A percentile compares a stretch with the other conserved stretches of the same genome.
These are phyloP conservation scores for Phytophthora rubi DNA, from an alignment of 352 stramenopile genomes.

Conservation along the genomic window DNA sequence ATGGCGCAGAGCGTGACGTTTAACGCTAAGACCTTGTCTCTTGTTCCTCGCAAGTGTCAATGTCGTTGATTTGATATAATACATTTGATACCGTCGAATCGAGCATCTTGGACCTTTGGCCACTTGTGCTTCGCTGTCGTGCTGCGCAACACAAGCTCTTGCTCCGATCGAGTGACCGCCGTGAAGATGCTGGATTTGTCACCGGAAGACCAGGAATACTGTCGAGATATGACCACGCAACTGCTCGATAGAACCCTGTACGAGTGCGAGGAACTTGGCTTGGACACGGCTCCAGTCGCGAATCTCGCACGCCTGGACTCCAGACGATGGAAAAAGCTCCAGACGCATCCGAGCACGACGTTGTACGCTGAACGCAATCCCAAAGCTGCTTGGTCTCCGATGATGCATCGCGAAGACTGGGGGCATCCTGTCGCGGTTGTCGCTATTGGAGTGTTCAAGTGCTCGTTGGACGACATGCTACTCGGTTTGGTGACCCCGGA, in stretches of 20 bases:
- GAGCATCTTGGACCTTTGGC: constrained; percentile 8
- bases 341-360: constrained; percentile 21
- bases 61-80: neutral
- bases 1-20: neutral
- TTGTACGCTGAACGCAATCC: constrained; percentile 29
- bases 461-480: constrained; percentile 29
- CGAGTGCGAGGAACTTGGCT: constrained; percentile 29
- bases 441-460: constrained; percentile 20
- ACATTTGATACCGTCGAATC: constrained; percentile 9
- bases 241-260: constrained; percentile 30
- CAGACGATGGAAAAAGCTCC: constrained; percentile 33
- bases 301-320: constrained; percentile 14
- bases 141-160: constrained; percentile 1
- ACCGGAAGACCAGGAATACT: constrained; percentile 19
- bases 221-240: constrained; percentile 27
- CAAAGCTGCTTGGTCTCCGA: constrained; percentile 26
- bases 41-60: neutral
- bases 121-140: constrained; percentile 6
- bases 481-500: constrained; percentile 20
- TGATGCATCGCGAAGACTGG: constrained; percentile 25
- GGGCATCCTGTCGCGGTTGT: constrained; percentile 22
- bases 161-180: constrained; percentile 2
- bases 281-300: constrained; percentile 1
- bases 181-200: constrained; percentile 25
- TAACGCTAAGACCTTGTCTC: neutral